Percentiles rank a stretch among this genome's conserved stretches.
Evolutionary conservation across 176 grass and related monocot species (phyloP).

Genomic region (Rhynchospora breviuscula): DNA sequence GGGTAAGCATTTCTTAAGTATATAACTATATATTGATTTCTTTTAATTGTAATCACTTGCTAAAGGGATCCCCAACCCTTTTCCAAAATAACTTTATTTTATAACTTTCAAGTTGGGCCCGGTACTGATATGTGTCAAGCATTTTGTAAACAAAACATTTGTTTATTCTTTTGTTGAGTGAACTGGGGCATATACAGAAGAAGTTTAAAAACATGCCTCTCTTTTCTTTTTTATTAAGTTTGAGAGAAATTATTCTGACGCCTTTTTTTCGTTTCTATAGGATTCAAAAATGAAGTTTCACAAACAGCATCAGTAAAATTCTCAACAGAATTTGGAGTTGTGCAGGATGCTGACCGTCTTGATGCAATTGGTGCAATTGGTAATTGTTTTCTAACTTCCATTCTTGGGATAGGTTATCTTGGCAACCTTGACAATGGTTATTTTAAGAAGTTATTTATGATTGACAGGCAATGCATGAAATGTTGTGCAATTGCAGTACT

Average conservation of each 20-base stretch:
- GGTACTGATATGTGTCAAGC: not conserved
- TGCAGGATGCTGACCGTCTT: constrained; percentile 90
- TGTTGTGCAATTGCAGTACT: not conserved
- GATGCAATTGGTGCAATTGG: constrained; percentile 91
- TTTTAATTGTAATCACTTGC: not conserved
- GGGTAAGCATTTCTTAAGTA: constrained; percentile 45
- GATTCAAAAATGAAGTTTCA: constrained; percentile 86
- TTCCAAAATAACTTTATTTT: not conserved
- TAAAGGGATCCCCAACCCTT: not conserved
- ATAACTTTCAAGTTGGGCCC: not conserved
- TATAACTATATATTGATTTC: not conserved
- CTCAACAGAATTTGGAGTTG: constrained; percentile 69
- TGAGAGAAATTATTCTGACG: not conserved
- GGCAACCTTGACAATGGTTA: not conserved
- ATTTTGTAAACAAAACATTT: not conserved
- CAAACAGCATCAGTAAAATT: constrained; percentile 31
- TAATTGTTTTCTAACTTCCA: constrained; percentile 24
- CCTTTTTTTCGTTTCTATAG: constrained; percentile 26
- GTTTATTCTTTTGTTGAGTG: not conserved
- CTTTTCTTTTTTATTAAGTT: not conserved
- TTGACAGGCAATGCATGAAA: not conserved
- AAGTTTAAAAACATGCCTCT: not conserved
- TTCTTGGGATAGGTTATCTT: not conserved
- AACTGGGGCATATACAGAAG: not conserved
- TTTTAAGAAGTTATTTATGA: not conserved